Percentiles rank a stretch among this genome's conserved stretches.
These are phyloP conservation scores for Kwoniella mangroviensis DNA, from an alignment of 768 basidiomycete species.

Conservation along the genomic window DNA sequence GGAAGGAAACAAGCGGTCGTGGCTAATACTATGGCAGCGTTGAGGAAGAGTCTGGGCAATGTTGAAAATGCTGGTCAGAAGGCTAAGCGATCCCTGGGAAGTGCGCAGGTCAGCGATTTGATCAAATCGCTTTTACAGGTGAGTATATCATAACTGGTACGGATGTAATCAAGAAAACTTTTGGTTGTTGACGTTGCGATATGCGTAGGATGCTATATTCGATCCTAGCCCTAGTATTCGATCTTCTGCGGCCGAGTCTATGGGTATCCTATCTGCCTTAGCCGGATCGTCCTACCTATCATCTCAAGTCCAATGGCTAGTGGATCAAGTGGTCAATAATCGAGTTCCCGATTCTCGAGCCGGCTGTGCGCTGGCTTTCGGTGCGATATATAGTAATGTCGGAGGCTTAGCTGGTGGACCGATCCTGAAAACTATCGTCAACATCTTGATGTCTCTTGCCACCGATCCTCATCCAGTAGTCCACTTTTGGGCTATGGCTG, in stretches of 20 bases:
- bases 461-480: slow-evolving; percentile 97
- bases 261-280: slow-evolving; percentile 82
- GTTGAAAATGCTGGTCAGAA: slow-evolving; percentile 43
- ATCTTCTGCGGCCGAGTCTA: slow-evolving; percentile 78
- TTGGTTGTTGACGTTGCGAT: slow-evolving; percentile 10
- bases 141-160: slow-evolving; percentile 29
- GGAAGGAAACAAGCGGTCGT: slow-evolving; percentile 83
- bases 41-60: slow-evolving; percentile 68
- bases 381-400: slow-evolving; percentile 86
- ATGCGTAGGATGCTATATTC: slow-evolving; percentile 71
- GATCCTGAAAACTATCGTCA: slow-evolving; percentile 90
- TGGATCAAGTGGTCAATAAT: slow-evolving; percentile 92
- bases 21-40: slow-evolving; percentile 76
- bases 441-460: slow-evolving; percentile 89
- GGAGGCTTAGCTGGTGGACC: slow-evolving; percentile 95
- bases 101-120: slow-evolving; percentile 47
- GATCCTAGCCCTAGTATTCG: slow-evolving; percentile 80
- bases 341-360: slow-evolving; percentile 89
- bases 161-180: too few relatives aligned
- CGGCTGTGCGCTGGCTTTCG: slow-evolving; percentile 90
- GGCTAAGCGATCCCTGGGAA: slow-evolving; percentile 48
- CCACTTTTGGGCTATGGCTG: slow-evolving; percentile 88
- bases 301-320: slow-evolving; percentile 82
- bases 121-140: slow-evolving; percentile 77
- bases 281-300: slow-evolving; percentile 84